Evolutionary conservation across 2,329 filamentous ascomycete species (phyloP).

Genomic region (Botrytis tulipae): DNA sequence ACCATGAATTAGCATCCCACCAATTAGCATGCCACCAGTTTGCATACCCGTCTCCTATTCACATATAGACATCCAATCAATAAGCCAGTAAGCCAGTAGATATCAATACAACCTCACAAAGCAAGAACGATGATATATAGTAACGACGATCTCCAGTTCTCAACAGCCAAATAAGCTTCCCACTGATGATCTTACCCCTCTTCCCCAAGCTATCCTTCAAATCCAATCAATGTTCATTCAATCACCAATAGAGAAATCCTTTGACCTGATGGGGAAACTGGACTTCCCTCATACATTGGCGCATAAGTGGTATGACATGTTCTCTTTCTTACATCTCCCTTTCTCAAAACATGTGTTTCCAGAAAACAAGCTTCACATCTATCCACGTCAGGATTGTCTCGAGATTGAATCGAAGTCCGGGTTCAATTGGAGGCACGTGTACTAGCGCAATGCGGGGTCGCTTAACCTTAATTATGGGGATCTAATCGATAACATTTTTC

Average conservation of each 20-base stretch:
- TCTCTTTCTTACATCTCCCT: background rate
- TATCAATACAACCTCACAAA: background rate
- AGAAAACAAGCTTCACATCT: background rate
- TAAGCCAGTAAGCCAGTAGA: background rate
- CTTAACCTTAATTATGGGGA: conserved; percentile 4
- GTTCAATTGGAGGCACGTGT: background rate
- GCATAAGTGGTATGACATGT: background rate
- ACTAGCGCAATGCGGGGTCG: conserved; percentile 17
- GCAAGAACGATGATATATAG: background rate
- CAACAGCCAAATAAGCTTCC: background rate
- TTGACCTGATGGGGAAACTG: background rate
- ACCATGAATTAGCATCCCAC: background rate
- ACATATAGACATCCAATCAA: background rate
- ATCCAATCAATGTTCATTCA: background rate
- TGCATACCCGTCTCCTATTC: background rate
- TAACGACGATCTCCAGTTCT: background rate
- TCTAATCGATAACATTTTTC: background rate
- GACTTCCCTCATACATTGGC: background rate
- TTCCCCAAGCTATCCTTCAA: background rate
- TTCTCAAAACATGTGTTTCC: background rate
- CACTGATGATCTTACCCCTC: background rate
- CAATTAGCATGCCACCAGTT: background rate
- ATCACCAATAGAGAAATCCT: background rate
- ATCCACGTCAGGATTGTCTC: background rate
- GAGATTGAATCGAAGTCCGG: background rate